Base-by-base conservation (phyloP, 2,329 filamentous ascomycete species). In the Pleurostoma richardsiae region DNA sequence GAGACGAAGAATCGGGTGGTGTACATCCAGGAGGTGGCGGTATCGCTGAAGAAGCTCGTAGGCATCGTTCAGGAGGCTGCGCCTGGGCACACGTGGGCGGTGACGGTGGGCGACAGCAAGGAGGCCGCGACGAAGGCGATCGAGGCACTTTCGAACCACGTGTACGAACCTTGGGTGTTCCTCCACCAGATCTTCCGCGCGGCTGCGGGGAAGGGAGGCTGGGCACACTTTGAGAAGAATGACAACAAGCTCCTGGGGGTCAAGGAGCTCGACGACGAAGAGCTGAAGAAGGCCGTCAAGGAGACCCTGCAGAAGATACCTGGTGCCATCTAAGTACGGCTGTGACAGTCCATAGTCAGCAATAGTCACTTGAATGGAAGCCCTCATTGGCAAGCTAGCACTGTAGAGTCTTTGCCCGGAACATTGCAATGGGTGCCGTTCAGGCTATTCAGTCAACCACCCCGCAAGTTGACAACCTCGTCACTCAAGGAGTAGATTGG, bases 1-100 rank as follows among this genome's bases (percentile, higher is more conserved):
- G 71, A 77, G 56, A 82, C 79, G 0, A 71, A 70, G 58, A 82
- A 84, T 56, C 64, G 69, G 4, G 47, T 58, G 3, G 64, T 83
- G 3, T 69, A 67, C 48, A 60, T 79, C n/a, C 58, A 73, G 5
- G 69, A 72, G n/a, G 39, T 48, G 45, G 46, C 40, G n/a, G 47
- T 47, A 29, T 45, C 36, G 10, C 50, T 49, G 39, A 52, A 49
- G 27, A 44, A 50, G 40, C 41, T 52, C 8, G 11, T 52, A 19
- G 39, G 33, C 28, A 49, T 49, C 30, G 33, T 39, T 4, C 40
- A 46, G 47, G 36, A 42, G 30, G 10, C 11, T 10, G 41, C 43
- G 5, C 47, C 47, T 6, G 43, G 40, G 10, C 45, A 49, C 39
- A 31, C 36, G 31, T 49, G 47, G 47, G 40, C 43, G 26, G 29